phyloP scores from a whole-genome alignment of 371 early-diverging fungal genomes.

The Mucor indicus region DNA sequence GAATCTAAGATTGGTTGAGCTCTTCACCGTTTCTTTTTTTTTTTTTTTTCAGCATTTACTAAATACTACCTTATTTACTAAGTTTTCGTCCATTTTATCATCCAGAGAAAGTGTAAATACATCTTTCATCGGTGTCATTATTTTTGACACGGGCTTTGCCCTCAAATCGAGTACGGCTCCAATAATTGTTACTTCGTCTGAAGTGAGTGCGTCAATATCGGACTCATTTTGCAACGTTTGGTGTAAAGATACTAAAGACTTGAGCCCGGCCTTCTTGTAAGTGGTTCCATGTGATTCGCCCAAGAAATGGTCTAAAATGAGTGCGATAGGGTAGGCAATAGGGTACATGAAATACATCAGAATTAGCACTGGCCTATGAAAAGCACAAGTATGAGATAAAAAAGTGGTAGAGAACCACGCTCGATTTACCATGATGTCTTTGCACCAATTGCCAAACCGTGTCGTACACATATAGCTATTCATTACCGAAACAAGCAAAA shows the following conservation, averaged over 20 bases:
- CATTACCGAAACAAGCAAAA: too few species aligned
- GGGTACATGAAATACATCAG: conserved; percentile 72
- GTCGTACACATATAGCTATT: conserved; percentile 56
- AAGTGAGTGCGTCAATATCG: conserved; percentile 77
- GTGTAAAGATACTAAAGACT: conserved; percentile 89
- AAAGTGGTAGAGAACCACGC: not conserved
- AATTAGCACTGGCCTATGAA: conserved; percentile 53
- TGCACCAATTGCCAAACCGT: conserved; percentile 82
- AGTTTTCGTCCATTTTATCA: conserved; percentile 60
- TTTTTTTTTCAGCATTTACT: not conserved
- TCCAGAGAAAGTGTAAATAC: conserved; percentile 82
- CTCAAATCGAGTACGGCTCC: conserved; percentile 89
- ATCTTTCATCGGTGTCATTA: conserved; percentile 87
- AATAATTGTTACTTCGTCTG: conserved; percentile 92
- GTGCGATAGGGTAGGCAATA: conserved; percentile 80
- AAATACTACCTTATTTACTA: conserved; percentile 51
- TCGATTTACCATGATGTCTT: conserved; percentile 54
- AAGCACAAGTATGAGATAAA: not conserved
- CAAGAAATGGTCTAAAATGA: conserved; percentile 71
- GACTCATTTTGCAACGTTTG: conserved; percentile 56
- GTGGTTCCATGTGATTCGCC: conserved; percentile 80
- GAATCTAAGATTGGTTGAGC: conserved; percentile 45
- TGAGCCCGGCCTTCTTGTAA: conserved; percentile 83
- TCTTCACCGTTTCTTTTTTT: not conserved
- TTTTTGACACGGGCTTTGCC: conserved; percentile 75